Base-by-base conservation (phyloP, 2,329 filamentous ascomycete species). In the Macrophomina pseudophaseolina region DNA sequence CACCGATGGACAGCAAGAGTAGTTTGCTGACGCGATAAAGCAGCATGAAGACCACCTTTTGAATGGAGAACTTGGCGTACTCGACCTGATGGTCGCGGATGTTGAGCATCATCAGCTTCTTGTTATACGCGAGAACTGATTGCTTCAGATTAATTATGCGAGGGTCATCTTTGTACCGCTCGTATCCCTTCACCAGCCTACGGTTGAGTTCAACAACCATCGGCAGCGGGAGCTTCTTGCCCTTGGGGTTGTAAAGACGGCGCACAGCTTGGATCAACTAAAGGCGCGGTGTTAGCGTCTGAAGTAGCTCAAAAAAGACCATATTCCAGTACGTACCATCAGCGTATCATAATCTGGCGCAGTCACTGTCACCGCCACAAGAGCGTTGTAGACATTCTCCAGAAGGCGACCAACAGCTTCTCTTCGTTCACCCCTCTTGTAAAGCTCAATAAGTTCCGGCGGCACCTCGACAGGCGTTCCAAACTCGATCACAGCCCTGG, bases 181-280 rank as follows among this genome's bases (percentile, higher is more conserved):
- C 92, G 75, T 97, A 99, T 32, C 94, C 94, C 78, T 94, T 90
- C 66, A 96, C 91, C 5, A 99, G 86, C 42, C 94, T 89, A 62
- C 94, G 87, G 80, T 98, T 98, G 62, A 99, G 87, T 80, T 99
- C 95, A 38, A 98, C 92, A 9, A 98, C 92, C 75, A 94, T 91
- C 0, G 94, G 93, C 28, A 98, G 85, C 6, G 94, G 94, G 44
- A 98, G 85, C 78, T 97, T 97, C 82, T 94, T 97, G 72, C 93
- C 93, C 59, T 93, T 95, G 11, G 93, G 92, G 74, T 97, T 97
- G 81, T 99, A 99, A 33, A 99, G 84, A 59, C 95, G 88, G 69
- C 95, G 88, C 6, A 94, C 94, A 44, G 94, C 94, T 85, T 98
- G 95, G 67, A 98, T 97, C 71, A 96, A 86, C 85, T 88, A 64